Percentiles rank a stretch among this genome's conserved stretches.
Conservation (phyloP, 1,284 basidiomycete species). For the Irpex rosettiformis region DNA sequence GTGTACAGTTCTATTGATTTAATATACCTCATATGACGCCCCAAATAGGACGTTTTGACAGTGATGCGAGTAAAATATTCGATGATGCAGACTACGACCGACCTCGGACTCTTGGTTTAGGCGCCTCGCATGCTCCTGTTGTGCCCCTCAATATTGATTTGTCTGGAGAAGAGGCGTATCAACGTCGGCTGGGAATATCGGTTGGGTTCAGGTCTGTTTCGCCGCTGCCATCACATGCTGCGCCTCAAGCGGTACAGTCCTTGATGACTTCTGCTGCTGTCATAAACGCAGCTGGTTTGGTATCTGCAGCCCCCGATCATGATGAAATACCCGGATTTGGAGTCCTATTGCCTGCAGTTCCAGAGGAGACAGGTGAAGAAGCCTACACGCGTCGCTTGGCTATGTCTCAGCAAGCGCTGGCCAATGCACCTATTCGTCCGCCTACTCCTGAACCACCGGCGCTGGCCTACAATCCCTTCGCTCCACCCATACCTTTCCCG, state of each 20-base stretch:
- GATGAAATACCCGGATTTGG: slow-evolving; percentile 26
- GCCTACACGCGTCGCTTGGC: slow-evolving; percentile 62
- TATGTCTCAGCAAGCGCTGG: slow-evolving; percentile 41
- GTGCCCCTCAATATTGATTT: slow-evolving; percentile 31
- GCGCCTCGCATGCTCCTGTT: slow-evolving; percentile 26
- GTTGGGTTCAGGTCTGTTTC: slow-evolving; percentile 20
- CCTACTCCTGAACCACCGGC: slow-evolving; percentile 29
- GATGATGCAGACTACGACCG: slow-evolving; percentile 44
- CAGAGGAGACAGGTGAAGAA: slow-evolving; percentile 60
- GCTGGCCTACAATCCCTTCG: slow-evolving; percentile 64
- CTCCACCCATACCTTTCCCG: slow-evolving; percentile 49
- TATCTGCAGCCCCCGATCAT: slow-evolving; percentile 22
- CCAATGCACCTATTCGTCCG: slow-evolving; percentile 26
- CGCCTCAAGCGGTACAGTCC: slow-evolving; percentile 5
- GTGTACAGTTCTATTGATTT: slow-evolving; percentile 19
- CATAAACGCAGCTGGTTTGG: slow-evolving; percentile 12
- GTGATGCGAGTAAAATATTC: slow-evolving; percentile 31
- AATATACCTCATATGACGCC: no score
- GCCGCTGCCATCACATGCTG: slow-evolving; percentile 3
- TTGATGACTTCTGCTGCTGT: slow-evolving; percentile 8
- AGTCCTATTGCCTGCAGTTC: slow-evolving; percentile 19
- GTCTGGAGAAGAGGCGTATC: slow-evolving; percentile 60
- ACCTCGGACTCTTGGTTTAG: slow-evolving; percentile 27
- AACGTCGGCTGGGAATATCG: slow-evolving; percentile 52
- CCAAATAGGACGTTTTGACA: slow-evolving; percentile 24